phyloP scores from a whole-genome alignment of 768 basidiomycete genomes.

The Phylloporus arenicola region DNA sequence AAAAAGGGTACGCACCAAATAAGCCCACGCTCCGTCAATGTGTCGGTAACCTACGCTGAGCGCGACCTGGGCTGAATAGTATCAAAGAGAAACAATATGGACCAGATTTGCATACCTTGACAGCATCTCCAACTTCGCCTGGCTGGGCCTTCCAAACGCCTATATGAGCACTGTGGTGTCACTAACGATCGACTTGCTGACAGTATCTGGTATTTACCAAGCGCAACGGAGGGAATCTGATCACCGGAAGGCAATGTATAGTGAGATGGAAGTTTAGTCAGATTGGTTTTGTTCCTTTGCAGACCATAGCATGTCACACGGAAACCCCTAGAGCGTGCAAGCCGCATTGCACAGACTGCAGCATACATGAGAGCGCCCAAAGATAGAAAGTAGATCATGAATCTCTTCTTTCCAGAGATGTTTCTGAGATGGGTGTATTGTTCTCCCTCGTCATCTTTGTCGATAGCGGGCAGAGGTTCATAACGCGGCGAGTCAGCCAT shows the following conservation, averaged over 20 bases:
- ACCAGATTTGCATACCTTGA: conserved; percentile 41
- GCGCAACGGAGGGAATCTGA: conserved; percentile 60
- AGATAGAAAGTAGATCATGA: conserved; percentile 20
- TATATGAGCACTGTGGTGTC: conserved; percentile 18
- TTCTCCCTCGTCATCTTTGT: conserved; percentile 10
- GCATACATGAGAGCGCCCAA: conserved; percentile 20
- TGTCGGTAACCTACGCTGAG: conserved; percentile 61
- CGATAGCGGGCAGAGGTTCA: conserved; percentile 20
- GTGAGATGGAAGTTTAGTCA: conserved; percentile 37
- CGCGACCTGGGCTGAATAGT: conserved; percentile 39
- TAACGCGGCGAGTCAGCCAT: conserved; percentile 25
- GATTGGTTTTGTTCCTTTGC: conserved; percentile 18
- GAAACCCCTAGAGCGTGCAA: conserved; percentile 18
- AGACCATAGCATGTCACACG: conserved; percentile 16
- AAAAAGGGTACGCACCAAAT: conserved; percentile 40
- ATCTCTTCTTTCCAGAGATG: conserved; percentile 14
- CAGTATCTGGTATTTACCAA: conserved; percentile 38
- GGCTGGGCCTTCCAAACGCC: conserved; percentile 58
- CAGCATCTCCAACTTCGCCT: conserved; percentile 62
- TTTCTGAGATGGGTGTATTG: background rate
- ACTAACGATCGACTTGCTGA: background rate
- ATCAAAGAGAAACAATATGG: background rate
- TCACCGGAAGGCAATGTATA: conserved; percentile 63
- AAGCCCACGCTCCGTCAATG: conserved; percentile 71
- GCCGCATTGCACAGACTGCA: conserved; percentile 13